phyloP scores from a whole-genome alignment of 371 early-diverging fungal genomes.

The Entomophthora muscae region DNA sequence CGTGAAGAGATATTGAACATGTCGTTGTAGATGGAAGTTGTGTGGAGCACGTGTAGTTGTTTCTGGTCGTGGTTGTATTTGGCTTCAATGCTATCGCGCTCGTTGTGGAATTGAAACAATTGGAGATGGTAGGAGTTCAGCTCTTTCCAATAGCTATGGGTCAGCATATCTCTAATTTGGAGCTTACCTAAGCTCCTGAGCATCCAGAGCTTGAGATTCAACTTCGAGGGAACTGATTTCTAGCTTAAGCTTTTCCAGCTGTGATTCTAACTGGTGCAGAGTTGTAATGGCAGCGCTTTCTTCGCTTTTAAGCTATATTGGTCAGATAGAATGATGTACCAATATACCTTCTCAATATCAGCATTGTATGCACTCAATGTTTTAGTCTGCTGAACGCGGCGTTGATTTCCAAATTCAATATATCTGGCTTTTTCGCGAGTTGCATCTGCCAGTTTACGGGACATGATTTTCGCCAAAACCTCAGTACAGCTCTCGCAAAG shows the following conservation, averaged over 20 bases:
- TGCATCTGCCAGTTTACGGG: constrained; percentile 45
- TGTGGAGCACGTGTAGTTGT: constrained; percentile 66
- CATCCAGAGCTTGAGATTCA: constrained; percentile 42
- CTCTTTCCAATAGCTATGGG: constrained; percentile 43
- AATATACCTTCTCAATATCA: constrained; percentile 11
- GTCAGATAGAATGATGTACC: not conserved
- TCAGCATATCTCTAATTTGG: not conserved
- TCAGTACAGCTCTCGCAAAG: constrained; percentile 83
- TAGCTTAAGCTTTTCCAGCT: constrained; percentile 28
- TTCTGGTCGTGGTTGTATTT: constrained; percentile 56
- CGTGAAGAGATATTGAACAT: constrained; percentile 73
- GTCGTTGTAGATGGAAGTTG: constrained; percentile 86
- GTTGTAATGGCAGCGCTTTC: constrained; percentile 32
- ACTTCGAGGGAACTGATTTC: constrained; percentile 37
- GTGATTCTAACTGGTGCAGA: constrained; percentile 32
- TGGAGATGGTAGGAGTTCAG: constrained; percentile 48
- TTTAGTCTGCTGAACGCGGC: constrained; percentile 23
- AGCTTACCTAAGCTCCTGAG: constrained; percentile 34
- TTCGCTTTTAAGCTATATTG: constrained; percentile 20
- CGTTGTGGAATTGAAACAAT: constrained; percentile 41
- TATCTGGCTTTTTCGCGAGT: constrained; percentile 55
- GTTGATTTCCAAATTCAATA: constrained; percentile 34
- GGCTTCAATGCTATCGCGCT: constrained; percentile 58
- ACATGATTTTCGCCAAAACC: constrained; percentile 42
- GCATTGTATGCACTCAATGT: constrained; percentile 26